phyloP scores from a whole-genome alignment of 2,329 filamentous ascomycete species.

The Colletotrichum sojae region DNA sequence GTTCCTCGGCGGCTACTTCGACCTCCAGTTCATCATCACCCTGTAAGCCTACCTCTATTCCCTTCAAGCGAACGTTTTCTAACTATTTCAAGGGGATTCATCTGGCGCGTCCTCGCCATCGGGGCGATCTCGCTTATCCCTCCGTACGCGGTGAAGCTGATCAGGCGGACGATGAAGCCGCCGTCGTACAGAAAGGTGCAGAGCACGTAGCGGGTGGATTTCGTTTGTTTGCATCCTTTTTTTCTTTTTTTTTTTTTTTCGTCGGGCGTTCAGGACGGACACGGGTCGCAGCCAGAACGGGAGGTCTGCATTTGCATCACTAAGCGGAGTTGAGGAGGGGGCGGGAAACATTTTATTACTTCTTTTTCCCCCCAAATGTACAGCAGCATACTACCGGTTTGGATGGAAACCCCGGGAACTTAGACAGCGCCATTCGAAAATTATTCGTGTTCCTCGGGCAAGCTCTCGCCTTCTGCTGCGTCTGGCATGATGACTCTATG shows the following conservation, averaged over 20 bases:
- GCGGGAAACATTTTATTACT: conserved; percentile 7
- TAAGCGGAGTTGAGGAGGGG: conserved; percentile 26
- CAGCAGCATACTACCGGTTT: conserved; percentile 35
- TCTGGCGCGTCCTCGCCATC: conserved; percentile 90
- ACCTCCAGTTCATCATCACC: conserved; percentile 83
- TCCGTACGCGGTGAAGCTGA: conserved; percentile 88
- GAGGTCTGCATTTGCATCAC: conserved; percentile 32
- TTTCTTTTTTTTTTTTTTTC: background rate
- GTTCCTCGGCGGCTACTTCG: conserved; percentile 91
- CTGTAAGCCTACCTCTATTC: conserved; percentile 62
- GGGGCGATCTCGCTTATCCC: conserved; percentile 85
- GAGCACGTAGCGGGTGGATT: conserved; percentile 64
- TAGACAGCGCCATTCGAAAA: conserved; percentile 43
- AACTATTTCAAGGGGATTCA: conserved; percentile 74
- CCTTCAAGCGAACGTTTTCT: background rate
- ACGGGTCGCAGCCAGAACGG: conserved; percentile 18
- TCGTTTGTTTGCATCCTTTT: background rate
- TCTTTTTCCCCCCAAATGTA: conserved; percentile 7
- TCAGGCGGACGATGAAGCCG: conserved; percentile 87
- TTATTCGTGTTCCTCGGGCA: conserved; percentile 34
- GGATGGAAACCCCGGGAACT: conserved; percentile 17
- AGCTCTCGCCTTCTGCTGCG: background rate
- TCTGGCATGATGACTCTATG: background rate
- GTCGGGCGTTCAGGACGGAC: conserved; percentile 17
- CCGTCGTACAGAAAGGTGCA: conserved; percentile 96